Evolutionary conservation across 176 grass and related monocot genomes (phyloP).

Genomic region (Secale cereale): DNA sequence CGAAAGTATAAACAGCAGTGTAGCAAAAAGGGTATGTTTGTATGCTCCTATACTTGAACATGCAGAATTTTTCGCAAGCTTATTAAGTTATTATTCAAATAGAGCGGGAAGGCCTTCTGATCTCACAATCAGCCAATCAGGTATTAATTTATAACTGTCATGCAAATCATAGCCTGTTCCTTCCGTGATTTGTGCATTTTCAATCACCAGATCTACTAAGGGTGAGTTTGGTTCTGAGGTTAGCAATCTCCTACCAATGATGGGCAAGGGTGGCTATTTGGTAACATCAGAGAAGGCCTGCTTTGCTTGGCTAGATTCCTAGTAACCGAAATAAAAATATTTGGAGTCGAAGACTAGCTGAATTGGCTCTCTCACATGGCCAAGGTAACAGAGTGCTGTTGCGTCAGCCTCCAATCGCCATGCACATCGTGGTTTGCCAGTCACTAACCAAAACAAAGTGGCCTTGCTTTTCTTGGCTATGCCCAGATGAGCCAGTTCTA

Average conservation of each 20-base stretch:
- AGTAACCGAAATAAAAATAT: not conserved
- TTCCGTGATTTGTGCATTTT: not conserved
- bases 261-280: not conserved
- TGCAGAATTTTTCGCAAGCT: not conserved
- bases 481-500: not conserved
- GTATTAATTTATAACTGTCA: not conserved
- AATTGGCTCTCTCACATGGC: not conserved
- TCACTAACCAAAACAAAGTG: not conserved
- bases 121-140: not conserved
- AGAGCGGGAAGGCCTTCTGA: not conserved
- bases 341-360: not conserved
- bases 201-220: not conserved
- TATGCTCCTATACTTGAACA: not conserved
- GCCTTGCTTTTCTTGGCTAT: slow-evolving; percentile 9
- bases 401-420: not conserved
- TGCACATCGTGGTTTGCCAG: not conserved
- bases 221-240: not conserved
- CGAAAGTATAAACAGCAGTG: not conserved
- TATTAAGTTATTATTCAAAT: not conserved
- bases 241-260: not conserved
- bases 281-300: not conserved
- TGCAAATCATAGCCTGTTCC: not conserved
- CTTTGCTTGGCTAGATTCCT: not conserved
- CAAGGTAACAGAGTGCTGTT: not conserved
- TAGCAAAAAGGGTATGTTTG: not conserved